Conservation (phyloP, 805 yeast genomes). For the Wickerhamomyces sydowiorum region DNA sequence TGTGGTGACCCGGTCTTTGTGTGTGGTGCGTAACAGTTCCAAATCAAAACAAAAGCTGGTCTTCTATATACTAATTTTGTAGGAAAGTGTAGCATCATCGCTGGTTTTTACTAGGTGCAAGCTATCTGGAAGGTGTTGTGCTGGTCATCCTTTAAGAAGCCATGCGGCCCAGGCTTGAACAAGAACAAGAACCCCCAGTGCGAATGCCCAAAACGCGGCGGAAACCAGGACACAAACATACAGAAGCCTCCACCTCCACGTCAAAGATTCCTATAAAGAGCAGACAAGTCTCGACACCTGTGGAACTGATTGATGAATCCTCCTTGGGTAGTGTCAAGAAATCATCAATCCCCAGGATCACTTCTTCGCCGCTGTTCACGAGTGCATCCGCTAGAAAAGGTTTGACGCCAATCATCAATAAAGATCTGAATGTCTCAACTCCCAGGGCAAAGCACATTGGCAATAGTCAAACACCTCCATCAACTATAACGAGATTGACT, state of each 20-base stretch:
- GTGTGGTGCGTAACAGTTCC: not conserved
- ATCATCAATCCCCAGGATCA: constrained; percentile 18
- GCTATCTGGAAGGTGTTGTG: too few species aligned
- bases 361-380: constrained; percentile 12
- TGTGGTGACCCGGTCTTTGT: too few species aligned
- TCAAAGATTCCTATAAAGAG: constrained; percentile 18
- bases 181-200: not conserved
- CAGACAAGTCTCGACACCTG: constrained; percentile 16
- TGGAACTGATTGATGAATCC: constrained; percentile 14
- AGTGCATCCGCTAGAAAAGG: constrained; percentile 1
- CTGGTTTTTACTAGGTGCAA: too few species aligned
- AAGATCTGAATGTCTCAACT: not conserved
- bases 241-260: constrained; percentile 3
- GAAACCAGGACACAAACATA: constrained; percentile 9
- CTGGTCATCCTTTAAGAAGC: too few species aligned
- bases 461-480: constrained; percentile 2
- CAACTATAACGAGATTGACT: constrained; percentile 16
- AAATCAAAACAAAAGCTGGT: not conserved
- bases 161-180: too few species aligned
- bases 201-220: constrained; percentile 2
- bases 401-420: constrained; percentile 7
- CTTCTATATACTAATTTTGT: too few species aligned
- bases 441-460: not conserved
- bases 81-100: too few species aligned
- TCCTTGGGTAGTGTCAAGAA: constrained; percentile 6